phyloP scores from a whole-genome alignment of 2,329 filamentous ascomycete genomes.

The Pyrenochaeta sp. region DNA sequence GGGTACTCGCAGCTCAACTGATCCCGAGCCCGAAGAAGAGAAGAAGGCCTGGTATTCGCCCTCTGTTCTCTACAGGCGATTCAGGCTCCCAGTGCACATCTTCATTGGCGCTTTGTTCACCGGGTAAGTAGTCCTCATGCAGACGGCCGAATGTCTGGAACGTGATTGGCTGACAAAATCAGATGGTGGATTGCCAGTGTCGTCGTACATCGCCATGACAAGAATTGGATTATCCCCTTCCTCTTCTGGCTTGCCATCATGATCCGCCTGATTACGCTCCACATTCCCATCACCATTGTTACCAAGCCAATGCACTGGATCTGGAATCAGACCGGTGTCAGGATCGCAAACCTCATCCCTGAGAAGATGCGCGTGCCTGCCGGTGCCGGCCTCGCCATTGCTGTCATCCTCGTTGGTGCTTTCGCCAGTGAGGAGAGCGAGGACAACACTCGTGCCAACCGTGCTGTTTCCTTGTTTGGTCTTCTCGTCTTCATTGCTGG shows the following conservation, averaged over 20 bases:
- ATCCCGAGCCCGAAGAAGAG: slow-evolving; percentile 24
- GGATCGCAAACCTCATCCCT: slow-evolving; percentile 69
- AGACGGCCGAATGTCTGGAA: slow-evolving; percentile 6
- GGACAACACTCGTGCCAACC: slow-evolving; percentile 81
- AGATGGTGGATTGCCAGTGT: slow-evolving; percentile 81
- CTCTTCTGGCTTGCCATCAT: slow-evolving; percentile 78
- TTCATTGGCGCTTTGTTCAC: slow-evolving; percentile 60
- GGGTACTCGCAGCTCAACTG: slow-evolving; percentile 39
- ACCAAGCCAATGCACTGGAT: slow-evolving; percentile 70
- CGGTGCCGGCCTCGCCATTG: slow-evolving; percentile 70
- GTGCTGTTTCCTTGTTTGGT: slow-evolving; percentile 82
- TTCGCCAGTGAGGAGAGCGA: slow-evolving; percentile 74
- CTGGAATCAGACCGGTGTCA: slow-evolving; percentile 71
- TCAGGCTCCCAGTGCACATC: slow-evolving; percentile 51
- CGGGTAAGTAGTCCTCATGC: slow-evolving; percentile 51
- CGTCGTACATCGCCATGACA: slow-evolving; percentile 73
- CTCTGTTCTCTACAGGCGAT: slow-evolving; percentile 43
- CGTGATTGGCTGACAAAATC: slow-evolving; percentile 25
- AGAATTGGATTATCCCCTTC: slow-evolving; percentile 86
- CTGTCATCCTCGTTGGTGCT: slow-evolving; percentile 77
- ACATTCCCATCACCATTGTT: slow-evolving; percentile 72
- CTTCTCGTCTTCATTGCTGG: slow-evolving; percentile 71
- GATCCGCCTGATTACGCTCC: slow-evolving; percentile 76
- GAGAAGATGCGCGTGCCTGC: slow-evolving; percentile 68
- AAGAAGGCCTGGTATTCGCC: slow-evolving; percentile 28